These are phyloP conservation scores for Phytophthora multivora DNA, from an alignment of 352 stramenopile genomes.

Conservation along the genomic window DNA sequence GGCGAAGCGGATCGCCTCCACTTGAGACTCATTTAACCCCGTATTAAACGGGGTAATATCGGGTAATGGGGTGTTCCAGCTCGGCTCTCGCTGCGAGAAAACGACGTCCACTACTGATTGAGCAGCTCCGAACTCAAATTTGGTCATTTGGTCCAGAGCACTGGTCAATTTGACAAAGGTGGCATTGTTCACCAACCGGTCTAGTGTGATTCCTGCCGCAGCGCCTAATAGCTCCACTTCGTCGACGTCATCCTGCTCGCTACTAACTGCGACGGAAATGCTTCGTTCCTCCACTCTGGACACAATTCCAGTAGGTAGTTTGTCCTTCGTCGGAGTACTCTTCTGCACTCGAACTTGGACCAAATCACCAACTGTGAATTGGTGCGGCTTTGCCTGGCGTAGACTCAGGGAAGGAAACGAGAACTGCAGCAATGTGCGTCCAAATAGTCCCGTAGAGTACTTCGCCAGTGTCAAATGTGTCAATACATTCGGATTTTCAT, in stretches of 20 bases:
- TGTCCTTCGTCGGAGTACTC: constrained; percentile 6
- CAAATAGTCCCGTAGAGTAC: constrained; percentile 70
- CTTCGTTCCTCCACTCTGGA: constrained; percentile 58
- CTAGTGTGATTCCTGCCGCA: constrained; percentile 53
- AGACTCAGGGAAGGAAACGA: constrained; percentile 47
- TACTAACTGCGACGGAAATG: constrained; percentile 61
- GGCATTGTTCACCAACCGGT: constrained; percentile 87
- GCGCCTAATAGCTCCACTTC: constrained; percentile 44
- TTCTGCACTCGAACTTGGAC: constrained; percentile 73
- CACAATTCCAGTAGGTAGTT: constrained; percentile 64
- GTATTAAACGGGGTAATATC: constrained; percentile 54
- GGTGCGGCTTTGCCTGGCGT: constrained; percentile 66
- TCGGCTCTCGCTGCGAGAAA: constrained; percentile 53
- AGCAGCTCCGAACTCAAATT: constrained; percentile 63
- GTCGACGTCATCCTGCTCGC: constrained; percentile 64
- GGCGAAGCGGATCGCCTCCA: constrained; percentile 76
- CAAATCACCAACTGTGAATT: constrained; percentile 85
- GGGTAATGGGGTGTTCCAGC: constrained; percentile 55
- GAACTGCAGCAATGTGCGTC: constrained; percentile 62
- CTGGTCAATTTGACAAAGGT: constrained; percentile 79
- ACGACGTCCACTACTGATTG: constrained; percentile 74
- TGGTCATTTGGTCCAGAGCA: constrained; percentile 68
- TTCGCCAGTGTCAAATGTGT: constrained; percentile 44
- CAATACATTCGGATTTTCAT: constrained; percentile 76
- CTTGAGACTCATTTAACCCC: constrained; percentile 78